phyloP scores from a whole-genome alignment of 1,284 basidiomycete species.

The Sanghuangporus sanghuang region DNA sequence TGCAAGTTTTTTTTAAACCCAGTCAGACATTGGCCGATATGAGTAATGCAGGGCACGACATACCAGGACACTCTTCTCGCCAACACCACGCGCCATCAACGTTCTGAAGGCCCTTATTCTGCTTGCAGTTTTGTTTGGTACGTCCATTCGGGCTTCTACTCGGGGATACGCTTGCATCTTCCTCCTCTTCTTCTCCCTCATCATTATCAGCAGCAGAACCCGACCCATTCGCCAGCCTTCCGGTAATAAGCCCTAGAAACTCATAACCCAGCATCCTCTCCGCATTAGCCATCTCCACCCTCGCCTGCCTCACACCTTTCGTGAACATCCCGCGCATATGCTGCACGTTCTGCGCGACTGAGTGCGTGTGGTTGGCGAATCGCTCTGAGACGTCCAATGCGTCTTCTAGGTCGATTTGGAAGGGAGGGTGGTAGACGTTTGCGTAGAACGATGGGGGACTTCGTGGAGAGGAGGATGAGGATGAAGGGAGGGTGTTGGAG shows the following conservation, averaged over 20 bases:
- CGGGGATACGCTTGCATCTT: not conserved
- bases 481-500: constrained; percentile 48
- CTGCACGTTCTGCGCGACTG: constrained; percentile 64
- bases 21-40: not conserved
- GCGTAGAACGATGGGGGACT: constrained; percentile 69
- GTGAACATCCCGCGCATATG: constrained; percentile 57
- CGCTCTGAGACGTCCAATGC: constrained; percentile 49
- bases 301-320: constrained; percentile 50
- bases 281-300: constrained; percentile 69
- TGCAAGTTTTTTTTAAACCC: constrained; percentile 24
- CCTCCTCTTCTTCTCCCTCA: constrained; percentile 36
- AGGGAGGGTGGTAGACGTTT: constrained; percentile 77
- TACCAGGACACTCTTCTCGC: constrained; percentile 69
- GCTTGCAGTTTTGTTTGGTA: not conserved
- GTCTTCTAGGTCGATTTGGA: constrained; percentile 72
- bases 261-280: constrained; percentile 68
- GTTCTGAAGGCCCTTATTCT: constrained; percentile 53
- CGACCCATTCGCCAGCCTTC: constrained; percentile 39
- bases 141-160: not conserved
- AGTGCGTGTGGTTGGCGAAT: constrained; percentile 61
- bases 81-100: constrained; percentile 82
- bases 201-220: constrained; percentile 43
- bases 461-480: constrained; percentile 30
- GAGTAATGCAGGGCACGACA: not conserved
- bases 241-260: constrained; percentile 60